These are phyloP conservation scores for Xylaria grammica DNA, from an alignment of 495 filamentous ascomycete genomes.

Conservation along the genomic window DNA sequence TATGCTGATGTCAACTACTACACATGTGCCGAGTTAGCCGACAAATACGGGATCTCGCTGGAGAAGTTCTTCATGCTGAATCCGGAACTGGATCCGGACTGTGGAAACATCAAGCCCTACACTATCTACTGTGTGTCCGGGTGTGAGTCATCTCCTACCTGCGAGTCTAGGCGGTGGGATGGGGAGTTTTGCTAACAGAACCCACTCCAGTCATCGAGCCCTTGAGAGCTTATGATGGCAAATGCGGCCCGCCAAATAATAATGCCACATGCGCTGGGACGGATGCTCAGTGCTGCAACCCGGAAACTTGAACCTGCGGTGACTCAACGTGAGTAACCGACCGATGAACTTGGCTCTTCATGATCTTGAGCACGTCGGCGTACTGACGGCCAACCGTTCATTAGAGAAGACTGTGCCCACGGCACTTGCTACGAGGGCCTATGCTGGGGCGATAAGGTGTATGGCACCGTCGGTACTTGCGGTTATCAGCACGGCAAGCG, in stretches of 20 bases:
- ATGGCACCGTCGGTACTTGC: slow-evolving; percentile 34
- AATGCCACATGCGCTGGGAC: slow-evolving; percentile 39
- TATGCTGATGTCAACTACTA: not conserved
- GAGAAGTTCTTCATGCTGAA: slow-evolving; percentile 35
- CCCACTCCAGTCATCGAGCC: slow-evolving; percentile 40
- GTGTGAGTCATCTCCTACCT: slow-evolving; percentile 35
- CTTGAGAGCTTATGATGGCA: slow-evolving; percentile 28
- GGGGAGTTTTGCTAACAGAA: too few relatives aligned
- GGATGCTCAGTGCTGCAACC: slow-evolving; percentile 32
- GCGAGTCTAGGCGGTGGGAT: too few relatives aligned
- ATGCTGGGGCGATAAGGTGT: slow-evolving; percentile 30
- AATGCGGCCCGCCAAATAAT: slow-evolving; percentile 37
- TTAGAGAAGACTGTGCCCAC: slow-evolving; percentile 34
- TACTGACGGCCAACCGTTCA: too few relatives aligned
- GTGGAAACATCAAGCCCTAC: slow-evolving; percentile 30
- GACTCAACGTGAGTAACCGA: too few relatives aligned
- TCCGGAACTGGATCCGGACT: slow-evolving; percentile 27
- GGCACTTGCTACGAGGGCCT: slow-evolving; percentile 40
- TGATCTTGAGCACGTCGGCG: too few relatives aligned
- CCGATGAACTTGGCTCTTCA: too few relatives aligned
- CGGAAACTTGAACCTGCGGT: slow-evolving; percentile 37
- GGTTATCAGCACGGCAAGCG: slow-evolving; percentile 27
- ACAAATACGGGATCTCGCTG: slow-evolving; percentile 12
- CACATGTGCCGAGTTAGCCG: not conserved
- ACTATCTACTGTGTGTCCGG: slow-evolving; percentile 35